phyloP scores from a whole-genome alignment of 495 filamentous ascomycete species.

The Penicillium roqueforti region DNA sequence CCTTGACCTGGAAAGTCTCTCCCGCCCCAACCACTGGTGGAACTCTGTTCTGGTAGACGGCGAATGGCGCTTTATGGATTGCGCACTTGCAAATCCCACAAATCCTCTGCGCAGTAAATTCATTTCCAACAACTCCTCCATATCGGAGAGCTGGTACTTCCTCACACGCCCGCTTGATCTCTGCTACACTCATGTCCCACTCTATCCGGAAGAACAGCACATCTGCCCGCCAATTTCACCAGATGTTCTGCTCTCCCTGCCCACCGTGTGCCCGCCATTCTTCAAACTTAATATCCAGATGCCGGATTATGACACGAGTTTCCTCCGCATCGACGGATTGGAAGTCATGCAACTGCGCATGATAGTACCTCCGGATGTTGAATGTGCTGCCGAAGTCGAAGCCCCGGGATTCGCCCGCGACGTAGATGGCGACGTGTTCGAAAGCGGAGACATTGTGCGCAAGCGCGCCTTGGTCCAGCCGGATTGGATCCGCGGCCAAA shows the following conservation, averaged over 20 bases:
- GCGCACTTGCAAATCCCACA: constrained; percentile 83
- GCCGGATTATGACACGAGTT: constrained; percentile 85
- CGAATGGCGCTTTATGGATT: constrained; percentile 97
- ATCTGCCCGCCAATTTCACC: constrained; percentile 82
- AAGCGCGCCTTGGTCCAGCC: constrained; percentile 87
- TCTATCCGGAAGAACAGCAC: constrained; percentile 82
- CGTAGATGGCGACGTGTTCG: constrained; percentile 86
- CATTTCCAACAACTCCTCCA: constrained; percentile 61
- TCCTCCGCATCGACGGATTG: constrained; percentile 79
- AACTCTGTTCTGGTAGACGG: constrained; percentile 91
- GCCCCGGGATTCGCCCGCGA: constrained; percentile 74
- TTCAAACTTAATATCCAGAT: constrained; percentile 78
- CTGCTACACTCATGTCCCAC: constrained; percentile 92
- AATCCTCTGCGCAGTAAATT: constrained; percentile 75
- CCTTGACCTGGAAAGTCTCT: constrained; percentile 64
- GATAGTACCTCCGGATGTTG: constrained; percentile 80
- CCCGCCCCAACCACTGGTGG: constrained; percentile 96
- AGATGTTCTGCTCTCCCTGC: constrained; percentile 78
- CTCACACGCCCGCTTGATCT: constrained; percentile 78
- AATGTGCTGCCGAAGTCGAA: constrained; percentile 92
- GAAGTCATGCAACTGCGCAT: constrained; percentile 90
- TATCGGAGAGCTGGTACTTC: constrained; percentile 88
- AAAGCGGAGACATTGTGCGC: constrained; percentile 80
- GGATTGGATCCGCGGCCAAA: constrained; percentile 81
- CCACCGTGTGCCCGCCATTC: constrained; percentile 78